phyloP scores from a whole-genome alignment of 306 rosid genomes.

The Betula pendula region DNA sequence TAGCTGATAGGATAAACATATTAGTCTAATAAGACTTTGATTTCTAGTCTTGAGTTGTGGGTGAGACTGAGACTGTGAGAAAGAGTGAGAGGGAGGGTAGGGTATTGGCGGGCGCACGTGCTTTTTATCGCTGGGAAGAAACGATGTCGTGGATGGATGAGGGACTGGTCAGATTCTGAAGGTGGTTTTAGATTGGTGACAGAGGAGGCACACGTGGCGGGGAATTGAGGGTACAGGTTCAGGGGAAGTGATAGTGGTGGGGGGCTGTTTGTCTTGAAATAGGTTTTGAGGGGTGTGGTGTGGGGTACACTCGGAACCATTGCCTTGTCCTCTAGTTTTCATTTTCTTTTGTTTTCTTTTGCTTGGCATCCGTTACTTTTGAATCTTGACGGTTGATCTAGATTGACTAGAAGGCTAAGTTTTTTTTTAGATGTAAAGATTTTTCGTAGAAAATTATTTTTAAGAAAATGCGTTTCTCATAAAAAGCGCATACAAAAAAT shows the following conservation, averaged over 20 bases:
- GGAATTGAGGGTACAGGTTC: background rate
- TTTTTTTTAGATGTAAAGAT: too few relatives aligned
- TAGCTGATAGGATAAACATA: conserved; percentile 45
- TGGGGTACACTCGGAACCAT: too few relatives aligned
- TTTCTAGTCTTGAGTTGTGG: background rate
- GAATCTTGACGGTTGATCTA: too few relatives aligned
- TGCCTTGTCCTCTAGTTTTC: too few relatives aligned
- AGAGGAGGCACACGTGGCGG: conserved; percentile 19
- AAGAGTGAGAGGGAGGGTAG: background rate
- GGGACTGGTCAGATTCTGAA: background rate
- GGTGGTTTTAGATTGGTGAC: background rate
- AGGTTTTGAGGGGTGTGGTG: too few relatives aligned
- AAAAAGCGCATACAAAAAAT: too few relatives aligned
- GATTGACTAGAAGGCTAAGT: too few relatives aligned
- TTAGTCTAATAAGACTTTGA: background rate
- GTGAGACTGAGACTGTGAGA: background rate
- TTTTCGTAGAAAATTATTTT: too few relatives aligned
- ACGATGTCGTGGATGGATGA: background rate
- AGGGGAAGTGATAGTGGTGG: too few relatives aligned
- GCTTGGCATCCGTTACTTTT: too few relatives aligned
- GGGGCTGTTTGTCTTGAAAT: background rate
- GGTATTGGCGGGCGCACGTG: background rate
- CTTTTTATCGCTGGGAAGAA: background rate
- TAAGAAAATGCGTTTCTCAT: too few relatives aligned
- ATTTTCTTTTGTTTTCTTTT: too few relatives aligned